Base-by-base conservation (phyloP, 352 stramenopile species). In the Globisporangium paddicum region DNA sequence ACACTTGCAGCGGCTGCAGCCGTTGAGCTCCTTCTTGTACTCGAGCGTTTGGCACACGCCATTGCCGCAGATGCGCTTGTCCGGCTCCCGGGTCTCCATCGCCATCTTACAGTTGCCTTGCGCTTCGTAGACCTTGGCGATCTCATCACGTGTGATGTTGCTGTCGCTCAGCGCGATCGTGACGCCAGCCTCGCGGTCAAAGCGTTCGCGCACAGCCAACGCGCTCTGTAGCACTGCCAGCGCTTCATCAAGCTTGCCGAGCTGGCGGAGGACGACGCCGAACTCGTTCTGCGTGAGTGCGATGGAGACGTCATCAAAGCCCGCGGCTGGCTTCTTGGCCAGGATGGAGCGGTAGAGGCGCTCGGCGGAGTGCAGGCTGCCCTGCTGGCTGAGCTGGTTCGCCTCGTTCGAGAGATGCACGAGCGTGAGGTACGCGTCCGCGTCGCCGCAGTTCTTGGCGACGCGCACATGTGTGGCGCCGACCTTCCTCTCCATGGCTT, bases 51-150 rank as follows among this genome's bases (percentile, higher is more conserved):
- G 67, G 59, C 79, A 91, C 3, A 62, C 65, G 0, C 71, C 73
- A 35, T 78, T 82, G 21, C 67, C 60, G 35, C 81, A 91, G 51
- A 87, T 79, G 61, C 77, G 78, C 30, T 75, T 81, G 42, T 56
- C 68, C 0, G 64, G 60, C 28, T 69, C 62, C 32, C 81, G 79
- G 19, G 72, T 72, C 19, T 62, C 44, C 47, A 82, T 62, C 48
- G 79, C 82, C 26, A 57, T 71, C 14, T 57, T 40, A 50, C 68
- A 83, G 53, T 90, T 72, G 41, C 80, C 80, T 37, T 72, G 73
- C 46, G 80, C 77, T 62, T 90, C 77, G 57, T 79, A 82, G 44
- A 87, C 72, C 45, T 90, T 90, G 48, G 68, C 80, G 32, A 90
- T 55, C 58, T 90, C 77, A n/a, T 90, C 77, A 10, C 80, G 77